phyloP scores from a whole-genome alignment of 169 alveolate genomes.

The Plasmodium coatneyi region DNA sequence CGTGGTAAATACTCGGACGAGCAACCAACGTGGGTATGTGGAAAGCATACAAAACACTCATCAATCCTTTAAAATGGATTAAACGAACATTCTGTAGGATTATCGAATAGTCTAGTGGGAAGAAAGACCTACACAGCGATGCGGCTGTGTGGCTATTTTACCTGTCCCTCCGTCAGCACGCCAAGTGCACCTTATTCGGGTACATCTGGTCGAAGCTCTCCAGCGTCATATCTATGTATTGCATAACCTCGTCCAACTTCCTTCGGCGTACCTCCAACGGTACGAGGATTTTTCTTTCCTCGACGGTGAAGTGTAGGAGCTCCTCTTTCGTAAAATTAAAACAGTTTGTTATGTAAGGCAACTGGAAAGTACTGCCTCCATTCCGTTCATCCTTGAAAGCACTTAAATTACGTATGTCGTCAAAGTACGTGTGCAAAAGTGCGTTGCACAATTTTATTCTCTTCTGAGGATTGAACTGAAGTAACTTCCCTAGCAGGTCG shows the following conservation, averaged over 20 bases:
- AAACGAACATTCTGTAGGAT: background rate
- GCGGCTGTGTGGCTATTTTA: background rate
- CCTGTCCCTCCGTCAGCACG: background rate
- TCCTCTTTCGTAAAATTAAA: conserved; percentile 70
- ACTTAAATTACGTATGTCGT: conserved; percentile 48
- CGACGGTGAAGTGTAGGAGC: conserved; percentile 52
- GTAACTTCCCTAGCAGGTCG: conserved; percentile 18
- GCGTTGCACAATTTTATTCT: conserved; percentile 55
- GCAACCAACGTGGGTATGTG: background rate
- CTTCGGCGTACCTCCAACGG: conserved; percentile 21
- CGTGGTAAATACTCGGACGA: background rate
- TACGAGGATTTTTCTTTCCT: conserved; percentile 60
- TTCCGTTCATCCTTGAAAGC: conserved; percentile 17
- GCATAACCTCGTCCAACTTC: conserved; percentile 48
- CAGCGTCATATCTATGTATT: conserved; percentile 45
- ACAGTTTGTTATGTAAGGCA: conserved; percentile 54
- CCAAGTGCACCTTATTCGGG: conserved; percentile 50
- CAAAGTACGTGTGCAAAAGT: conserved; percentile 47
- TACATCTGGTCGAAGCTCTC: conserved; percentile 43
- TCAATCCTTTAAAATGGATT: background rate
- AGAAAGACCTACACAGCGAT: background rate
- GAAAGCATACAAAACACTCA: background rate
- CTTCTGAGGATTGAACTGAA: conserved; percentile 57
- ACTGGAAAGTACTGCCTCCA: background rate
- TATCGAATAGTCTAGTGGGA: background rate